Conservation (phyloP, 805 yeast species). For the Metschnikowia lochheadii region DNA sequence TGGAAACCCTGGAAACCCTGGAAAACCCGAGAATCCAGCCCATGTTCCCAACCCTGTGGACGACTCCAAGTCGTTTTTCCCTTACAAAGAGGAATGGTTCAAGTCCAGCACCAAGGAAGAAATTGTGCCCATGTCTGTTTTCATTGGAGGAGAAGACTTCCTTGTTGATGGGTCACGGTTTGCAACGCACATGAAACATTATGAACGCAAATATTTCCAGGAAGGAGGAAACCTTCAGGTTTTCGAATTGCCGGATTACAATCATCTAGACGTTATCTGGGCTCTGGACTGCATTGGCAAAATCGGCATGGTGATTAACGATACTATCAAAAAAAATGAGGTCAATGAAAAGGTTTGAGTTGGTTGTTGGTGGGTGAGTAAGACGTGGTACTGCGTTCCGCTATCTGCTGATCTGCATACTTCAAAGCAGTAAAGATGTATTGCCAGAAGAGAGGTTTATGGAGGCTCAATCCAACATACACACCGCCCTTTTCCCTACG, state of each 20-base stretch:
- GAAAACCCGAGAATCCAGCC: neutral
- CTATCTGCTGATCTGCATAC: conserved; percentile 11
- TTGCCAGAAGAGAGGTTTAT: conserved; percentile 15
- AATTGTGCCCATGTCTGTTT: conserved; percentile 56
- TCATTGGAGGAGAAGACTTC: conserved; percentile 69
- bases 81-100: conserved; percentile 54
- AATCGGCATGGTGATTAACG: conserved; percentile 47
- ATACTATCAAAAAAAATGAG: conserved; percentile 7
- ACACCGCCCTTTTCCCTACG: conserved; percentile 14
- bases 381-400: neutral
- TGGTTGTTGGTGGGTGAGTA: no score
- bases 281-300: conserved; percentile 68
- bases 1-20: no score
- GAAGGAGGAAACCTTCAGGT: conserved; percentile 34
- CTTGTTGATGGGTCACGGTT: conserved; percentile 74
- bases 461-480: conserved; percentile 10
- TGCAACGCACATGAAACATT: conserved; percentile 55
- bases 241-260: conserved; percentile 55
- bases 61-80: conserved; percentile 48
- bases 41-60: conserved; percentile 36
- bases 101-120: conserved; percentile 23
- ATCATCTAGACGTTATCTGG: conserved; percentile 93
- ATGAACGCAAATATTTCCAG: conserved; percentile 47
- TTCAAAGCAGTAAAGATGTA: conserved; percentile 11
- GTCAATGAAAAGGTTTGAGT: neutral